A percentile compares a stretch with the other conserved stretches of the same genome.
Conservation (phyloP, 345 rosid genomes). For the Schrenkiella parvula region DNA sequence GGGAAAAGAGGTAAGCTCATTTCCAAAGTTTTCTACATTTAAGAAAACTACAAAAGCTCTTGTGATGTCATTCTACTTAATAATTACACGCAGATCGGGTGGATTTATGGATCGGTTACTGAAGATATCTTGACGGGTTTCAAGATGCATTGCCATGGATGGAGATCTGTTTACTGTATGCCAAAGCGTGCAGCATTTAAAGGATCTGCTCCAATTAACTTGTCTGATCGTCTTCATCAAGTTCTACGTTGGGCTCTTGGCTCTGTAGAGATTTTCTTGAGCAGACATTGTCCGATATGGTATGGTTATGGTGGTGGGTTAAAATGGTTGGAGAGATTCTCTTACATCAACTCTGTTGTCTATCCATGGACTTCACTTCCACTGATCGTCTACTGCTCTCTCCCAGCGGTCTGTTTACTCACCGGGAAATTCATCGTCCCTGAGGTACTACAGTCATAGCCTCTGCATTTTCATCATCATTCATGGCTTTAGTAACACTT, state of each 20-base stretch:
- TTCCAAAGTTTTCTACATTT: background rate
- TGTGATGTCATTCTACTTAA: background rate
- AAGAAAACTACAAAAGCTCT: background rate
- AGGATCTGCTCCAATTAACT: constrained; percentile 93
- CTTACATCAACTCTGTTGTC: constrained; percentile 90
- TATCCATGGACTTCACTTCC: constrained; percentile 95
- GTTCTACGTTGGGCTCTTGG: constrained; percentile 99
- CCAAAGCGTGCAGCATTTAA: constrained; percentile 86
- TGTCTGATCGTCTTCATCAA: constrained; percentile 92
- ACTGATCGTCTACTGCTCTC: constrained; percentile 78
- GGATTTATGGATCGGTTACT: constrained; percentile 96
- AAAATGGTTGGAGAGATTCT: constrained; percentile 91
- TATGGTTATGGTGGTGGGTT: constrained; percentile 97
- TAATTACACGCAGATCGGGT: constrained; percentile 57
- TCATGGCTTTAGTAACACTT: background rate
- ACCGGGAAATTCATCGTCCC: constrained; percentile 96
- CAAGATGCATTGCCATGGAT: constrained; percentile 98
- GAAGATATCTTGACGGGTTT: constrained; percentile 94
- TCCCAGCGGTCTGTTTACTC: constrained; percentile 92
- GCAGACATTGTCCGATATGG: constrained; percentile 97
- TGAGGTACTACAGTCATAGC: constrained; percentile 47
- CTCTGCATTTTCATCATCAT: background rate
- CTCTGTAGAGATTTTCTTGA: constrained; percentile 92
- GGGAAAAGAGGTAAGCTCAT: constrained; percentile 80
- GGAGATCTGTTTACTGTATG: constrained; percentile 98